Conservation (phyloP, 495 filamentous ascomycete species). For the Thozetella sp. region DNA sequence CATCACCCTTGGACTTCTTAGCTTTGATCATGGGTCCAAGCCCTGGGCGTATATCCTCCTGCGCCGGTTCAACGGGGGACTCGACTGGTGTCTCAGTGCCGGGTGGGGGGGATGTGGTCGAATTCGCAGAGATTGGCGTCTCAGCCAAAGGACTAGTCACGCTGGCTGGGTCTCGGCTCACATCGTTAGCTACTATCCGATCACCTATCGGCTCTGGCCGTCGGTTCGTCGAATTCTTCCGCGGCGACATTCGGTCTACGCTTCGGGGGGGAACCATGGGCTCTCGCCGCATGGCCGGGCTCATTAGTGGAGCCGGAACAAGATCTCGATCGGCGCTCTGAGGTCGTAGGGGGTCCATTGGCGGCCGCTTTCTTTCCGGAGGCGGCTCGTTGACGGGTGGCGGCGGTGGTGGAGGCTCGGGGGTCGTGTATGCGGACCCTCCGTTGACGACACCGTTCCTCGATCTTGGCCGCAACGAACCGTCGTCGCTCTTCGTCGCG, state of each 20-base stretch:
- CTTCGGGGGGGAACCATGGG: constrained; percentile 43
- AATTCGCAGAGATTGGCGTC: constrained; percentile 17
- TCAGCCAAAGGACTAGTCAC: constrained; percentile 19
- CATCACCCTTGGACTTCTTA: constrained; percentile 67
- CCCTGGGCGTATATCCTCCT: constrained; percentile 68
- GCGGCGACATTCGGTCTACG: constrained; percentile 40
- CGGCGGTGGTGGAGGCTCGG: constrained; percentile 28
- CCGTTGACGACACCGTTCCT: constrained; percentile 45
- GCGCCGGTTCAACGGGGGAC: constrained; percentile 23
- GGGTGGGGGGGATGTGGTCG: constrained; percentile 19
- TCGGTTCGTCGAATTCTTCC: constrained; percentile 31
- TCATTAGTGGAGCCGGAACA: constrained; percentile 56
- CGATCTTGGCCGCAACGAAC: constrained; percentile 43
- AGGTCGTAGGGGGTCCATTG: constrained; percentile 50
- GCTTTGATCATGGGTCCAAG: constrained; percentile 87
- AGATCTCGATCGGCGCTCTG: constrained; percentile 40
- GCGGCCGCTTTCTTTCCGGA: constrained; percentile 52
- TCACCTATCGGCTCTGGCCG: constrained; percentile 17
- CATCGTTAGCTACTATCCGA: constrained; percentile 16
- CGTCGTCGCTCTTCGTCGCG: constrained; percentile 48
- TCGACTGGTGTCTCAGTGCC: constrained; percentile 18
- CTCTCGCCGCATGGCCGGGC: constrained; percentile 44
- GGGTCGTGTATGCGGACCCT: constrained; percentile 33
- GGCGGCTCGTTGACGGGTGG: constrained; percentile 39
- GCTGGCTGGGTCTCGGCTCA: constrained; percentile 5